These are phyloP conservation scores for Trichothecium roseum DNA, from an alignment of 2,329 filamentous ascomycete genomes.

Conservation along the genomic window DNA sequence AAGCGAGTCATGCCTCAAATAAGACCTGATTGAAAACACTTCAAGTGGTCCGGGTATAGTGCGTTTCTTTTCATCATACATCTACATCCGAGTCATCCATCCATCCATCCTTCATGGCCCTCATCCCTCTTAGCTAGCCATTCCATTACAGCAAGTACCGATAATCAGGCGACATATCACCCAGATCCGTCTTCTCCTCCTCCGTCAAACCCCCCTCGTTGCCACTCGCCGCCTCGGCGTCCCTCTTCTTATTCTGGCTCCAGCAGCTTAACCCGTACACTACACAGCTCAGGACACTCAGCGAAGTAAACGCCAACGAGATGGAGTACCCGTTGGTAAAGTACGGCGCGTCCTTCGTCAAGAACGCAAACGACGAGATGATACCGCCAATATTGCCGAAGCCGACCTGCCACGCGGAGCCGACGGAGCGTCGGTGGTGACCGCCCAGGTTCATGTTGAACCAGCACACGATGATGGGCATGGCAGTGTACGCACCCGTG, in stretches of 20 bases:
- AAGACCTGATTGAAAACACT: no score
- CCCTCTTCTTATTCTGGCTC: conserved; percentile 50
- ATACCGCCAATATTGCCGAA: conserved; percentile 76
- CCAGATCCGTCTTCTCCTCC: conserved; percentile 50
- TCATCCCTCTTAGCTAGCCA: no score
- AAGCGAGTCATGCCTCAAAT: no score
- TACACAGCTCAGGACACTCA: conserved; percentile 53
- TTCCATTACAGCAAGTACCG: conserved; percentile 41
- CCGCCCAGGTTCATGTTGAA: conserved; percentile 72
- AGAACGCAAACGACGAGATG: conserved; percentile 62
- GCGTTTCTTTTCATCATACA: no score
- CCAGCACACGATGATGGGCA: conserved; percentile 81
- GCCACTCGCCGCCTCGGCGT: conserved; percentile 29
- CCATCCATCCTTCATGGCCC: no score
- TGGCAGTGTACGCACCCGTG: conserved; percentile 72
- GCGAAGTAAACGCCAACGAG: conserved; percentile 59
- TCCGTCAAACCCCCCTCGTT: conserved; percentile 37
- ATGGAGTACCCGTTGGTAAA: conserved; percentile 70
- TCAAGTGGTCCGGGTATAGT: no score
- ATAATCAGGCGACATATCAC: conserved; percentile 50
- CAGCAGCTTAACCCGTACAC: conserved; percentile 50
- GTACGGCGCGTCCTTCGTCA: conserved; percentile 53
- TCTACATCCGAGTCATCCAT: no score
- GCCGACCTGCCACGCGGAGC: conserved; percentile 66
- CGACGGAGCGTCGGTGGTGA: conserved; percentile 59